These are phyloP conservation scores for Pseudonitzschia multistriata DNA, from an alignment of 108 stramenopile genomes.

Conservation along the genomic window DNA sequence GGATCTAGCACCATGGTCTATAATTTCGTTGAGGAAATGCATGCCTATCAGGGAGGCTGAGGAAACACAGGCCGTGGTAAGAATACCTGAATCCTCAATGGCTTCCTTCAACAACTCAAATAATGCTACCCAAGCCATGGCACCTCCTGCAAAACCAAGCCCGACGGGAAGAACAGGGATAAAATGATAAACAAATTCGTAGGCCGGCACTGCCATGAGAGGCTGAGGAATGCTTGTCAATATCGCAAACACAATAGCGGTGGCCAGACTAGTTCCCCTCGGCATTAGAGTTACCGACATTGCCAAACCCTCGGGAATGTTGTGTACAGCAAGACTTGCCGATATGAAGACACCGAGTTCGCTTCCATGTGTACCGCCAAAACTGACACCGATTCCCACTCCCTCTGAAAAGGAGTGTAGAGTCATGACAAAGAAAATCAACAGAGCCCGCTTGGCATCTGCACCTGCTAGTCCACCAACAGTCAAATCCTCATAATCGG, in stretches of 20 bases:
- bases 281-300: constrained; percentile 94
- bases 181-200: constrained; percentile 93
- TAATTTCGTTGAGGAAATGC: constrained; percentile 57
- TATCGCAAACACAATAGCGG: constrained; percentile 92
- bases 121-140: constrained; percentile 97
- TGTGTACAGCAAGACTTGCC: constrained; percentile 95
- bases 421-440: constrained; percentile 98
- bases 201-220: constrained; percentile 97
- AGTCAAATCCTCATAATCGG: constrained; percentile 87
- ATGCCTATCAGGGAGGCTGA: constrained; percentile 60
- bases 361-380: constrained; percentile 82
- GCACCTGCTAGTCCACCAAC: constrained; percentile 85
- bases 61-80: constrained; percentile 69
- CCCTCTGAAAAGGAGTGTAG: constrained; percentile 98
- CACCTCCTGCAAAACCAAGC: constrained; percentile 97
- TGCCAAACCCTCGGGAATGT: constrained; percentile 98
- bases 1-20: constrained; percentile 51
- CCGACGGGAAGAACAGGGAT: constrained; percentile 93
- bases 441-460: constrained; percentile 83
- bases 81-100: constrained; percentile 79
- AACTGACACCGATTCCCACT: constrained; percentile 94
- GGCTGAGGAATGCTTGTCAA: constrained; percentile 97
- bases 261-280: constrained; percentile 77
- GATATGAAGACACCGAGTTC: constrained; percentile 94
- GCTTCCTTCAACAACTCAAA: constrained; percentile 94